Conservation (phyloP, 2,329 filamentous ascomycete genomes). For the Paraphoma chrysanthemicola region DNA sequence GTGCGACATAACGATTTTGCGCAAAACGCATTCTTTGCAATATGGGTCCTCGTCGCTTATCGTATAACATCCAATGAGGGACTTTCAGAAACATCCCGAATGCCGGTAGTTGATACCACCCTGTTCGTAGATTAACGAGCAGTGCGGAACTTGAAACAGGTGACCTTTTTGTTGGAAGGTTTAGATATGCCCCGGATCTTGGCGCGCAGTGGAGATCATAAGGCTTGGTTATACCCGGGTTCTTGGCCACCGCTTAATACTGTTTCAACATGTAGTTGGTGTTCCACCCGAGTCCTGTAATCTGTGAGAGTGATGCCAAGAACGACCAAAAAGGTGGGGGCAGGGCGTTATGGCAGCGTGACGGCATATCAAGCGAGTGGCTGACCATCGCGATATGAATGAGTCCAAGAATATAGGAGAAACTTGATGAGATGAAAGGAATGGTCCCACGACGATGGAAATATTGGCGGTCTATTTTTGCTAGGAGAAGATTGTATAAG, state of each 20-base stretch:
- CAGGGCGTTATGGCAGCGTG: constrained; percentile 1
- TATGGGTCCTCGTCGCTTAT: constrained; percentile 1
- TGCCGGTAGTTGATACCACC: constrained; percentile 2
- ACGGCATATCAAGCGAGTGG: constrained; percentile 2
- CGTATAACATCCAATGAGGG: not conserved
- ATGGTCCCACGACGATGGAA: constrained; percentile 2
- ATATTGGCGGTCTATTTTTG: constrained; percentile 3
- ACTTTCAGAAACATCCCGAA: not conserved
- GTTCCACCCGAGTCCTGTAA: constrained; percentile 5
- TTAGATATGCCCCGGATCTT: constrained; percentile 11
- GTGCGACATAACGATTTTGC: not conserved
- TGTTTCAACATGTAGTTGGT: constrained; percentile 14
- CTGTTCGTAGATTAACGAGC: not conserved
- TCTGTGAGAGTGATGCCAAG: constrained; percentile 12
- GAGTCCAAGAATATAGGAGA: constrained; percentile 1
- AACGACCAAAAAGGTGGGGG: not conserved
- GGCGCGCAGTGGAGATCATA: constrained; percentile 9
- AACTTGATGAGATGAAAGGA: constrained; percentile 2
- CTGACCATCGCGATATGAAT: constrained; percentile 11
- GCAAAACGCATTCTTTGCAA: not conserved
- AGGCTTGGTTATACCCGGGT: constrained; percentile 4
- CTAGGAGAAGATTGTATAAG: constrained; percentile 5
- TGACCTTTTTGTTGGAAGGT: constrained; percentile 2
- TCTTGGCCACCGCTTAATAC: constrained; percentile 15
- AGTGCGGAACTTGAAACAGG: constrained; percentile 15